A percentile compares a stretch with the other conserved stretches of the same genome.
phyloP scores from a whole-genome alignment of 768 basidiomycete species.

The Clitopilus hobsonii region DNA sequence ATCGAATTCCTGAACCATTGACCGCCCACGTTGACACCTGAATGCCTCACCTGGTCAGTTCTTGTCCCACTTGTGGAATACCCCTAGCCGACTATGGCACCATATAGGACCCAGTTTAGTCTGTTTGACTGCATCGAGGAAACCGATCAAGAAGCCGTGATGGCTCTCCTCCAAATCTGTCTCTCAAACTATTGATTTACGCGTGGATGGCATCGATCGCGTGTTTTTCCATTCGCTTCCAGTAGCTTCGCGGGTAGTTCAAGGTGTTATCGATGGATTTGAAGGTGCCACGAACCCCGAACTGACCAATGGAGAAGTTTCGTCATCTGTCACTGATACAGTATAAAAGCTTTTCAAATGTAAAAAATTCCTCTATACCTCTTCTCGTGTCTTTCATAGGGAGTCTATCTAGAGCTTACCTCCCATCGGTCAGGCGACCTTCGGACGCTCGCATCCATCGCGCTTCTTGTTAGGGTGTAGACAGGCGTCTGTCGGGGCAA shows the following conservation, averaged over 20 bases:
- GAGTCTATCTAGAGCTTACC: slow-evolving; percentile 16
- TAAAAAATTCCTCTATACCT: background rate
- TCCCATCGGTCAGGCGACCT: slow-evolving; percentile 51
- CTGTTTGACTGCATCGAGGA: background rate
- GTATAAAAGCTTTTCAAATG: slow-evolving; percentile 7
- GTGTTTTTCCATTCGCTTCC: background rate
- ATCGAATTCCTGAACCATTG: too few relatives aligned
- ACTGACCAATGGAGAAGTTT: slow-evolving; percentile 15
- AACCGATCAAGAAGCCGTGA: background rate
- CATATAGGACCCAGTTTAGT: background rate
- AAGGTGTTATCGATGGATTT: background rate
- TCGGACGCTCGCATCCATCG: slow-evolving; percentile 65
- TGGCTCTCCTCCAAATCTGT: background rate
- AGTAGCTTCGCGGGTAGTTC: background rate
- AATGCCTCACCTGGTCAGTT: background rate
- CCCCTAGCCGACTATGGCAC: background rate
- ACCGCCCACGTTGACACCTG: too few relatives aligned
- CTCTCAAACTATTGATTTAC: background rate
- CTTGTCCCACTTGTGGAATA: background rate
- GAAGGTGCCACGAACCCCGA: slow-evolving; percentile 4
- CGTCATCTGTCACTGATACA: background rate
- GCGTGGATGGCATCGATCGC: background rate
- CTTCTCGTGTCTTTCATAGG: background rate
- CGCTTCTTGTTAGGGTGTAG: slow-evolving; percentile 64
- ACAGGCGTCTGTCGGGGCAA: slow-evolving; percentile 53